Evolutionary conservation across 805 yeast species (phyloP).

Genomic region (Ogataea henricii): DNA sequence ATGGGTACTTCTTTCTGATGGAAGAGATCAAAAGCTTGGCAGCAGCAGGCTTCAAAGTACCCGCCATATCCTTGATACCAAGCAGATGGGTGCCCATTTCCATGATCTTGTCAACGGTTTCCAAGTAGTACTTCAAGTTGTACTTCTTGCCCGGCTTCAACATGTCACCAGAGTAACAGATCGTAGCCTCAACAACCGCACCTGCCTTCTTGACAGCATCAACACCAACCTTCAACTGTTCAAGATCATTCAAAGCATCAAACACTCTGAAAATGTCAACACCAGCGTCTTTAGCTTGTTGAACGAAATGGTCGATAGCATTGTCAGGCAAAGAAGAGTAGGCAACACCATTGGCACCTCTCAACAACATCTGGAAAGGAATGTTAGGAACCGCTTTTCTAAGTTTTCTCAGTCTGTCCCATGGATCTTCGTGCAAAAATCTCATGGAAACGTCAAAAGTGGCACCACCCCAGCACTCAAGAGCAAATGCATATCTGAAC

Average conservation of each 20-base stretch:
- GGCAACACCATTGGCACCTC: slow-evolving; percentile 99
- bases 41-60: slow-evolving; percentile 95
- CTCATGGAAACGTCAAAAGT: slow-evolving; percentile 99
- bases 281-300: slow-evolving; percentile 93
- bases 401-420: slow-evolving; percentile 90
- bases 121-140: slow-evolving; percentile 85
- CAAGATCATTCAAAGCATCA: slow-evolving; percentile 95
- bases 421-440: slow-evolving; percentile 97
- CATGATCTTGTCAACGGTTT: slow-evolving; percentile 80
- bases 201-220: slow-evolving; percentile 98
- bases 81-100: slow-evolving; percentile 93
- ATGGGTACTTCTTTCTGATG: slow-evolving; percentile 84
- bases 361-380: slow-evolving; percentile 97
- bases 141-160: slow-evolving; percentile 93
- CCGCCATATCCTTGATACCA: slow-evolving; percentile 99
- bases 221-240: slow-evolving; percentile 95
- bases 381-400: slow-evolving; percentile 93
- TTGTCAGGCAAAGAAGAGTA: slow-evolving; percentile 97
- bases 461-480: slow-evolving; percentile 99
- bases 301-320: slow-evolving; percentile 95
- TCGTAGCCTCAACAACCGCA: slow-evolving; percentile 98
- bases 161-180: slow-evolving; percentile 99
- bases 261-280: slow-evolving; percentile 97
- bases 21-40: slow-evolving; percentile 79
- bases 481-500: slow-evolving; percentile 83